Percentiles rank a stretch among this genome's conserved stretches.
phyloP scores from a whole-genome alignment of 805 yeast species.

The Hermanozyma aechmeae region DNA sequence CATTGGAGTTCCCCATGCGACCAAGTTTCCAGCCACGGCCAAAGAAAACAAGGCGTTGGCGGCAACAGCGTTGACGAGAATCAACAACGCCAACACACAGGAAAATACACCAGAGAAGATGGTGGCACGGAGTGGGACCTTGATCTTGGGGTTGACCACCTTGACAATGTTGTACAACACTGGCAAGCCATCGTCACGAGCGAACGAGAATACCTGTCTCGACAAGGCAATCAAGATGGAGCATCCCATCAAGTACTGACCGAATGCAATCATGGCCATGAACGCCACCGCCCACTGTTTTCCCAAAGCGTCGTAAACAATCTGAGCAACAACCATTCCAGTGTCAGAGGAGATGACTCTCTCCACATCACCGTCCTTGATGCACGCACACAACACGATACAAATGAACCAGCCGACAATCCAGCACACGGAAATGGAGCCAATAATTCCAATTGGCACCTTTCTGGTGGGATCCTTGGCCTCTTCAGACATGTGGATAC shows the following conservation, averaged over 20 bases:
- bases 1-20: constrained; percentile 5
- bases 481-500: neutral
- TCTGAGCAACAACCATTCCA: neutral
- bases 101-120: constrained; percentile 2
- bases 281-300: neutral
- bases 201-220: neutral
- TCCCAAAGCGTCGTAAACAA: neutral
- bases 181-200: neutral
- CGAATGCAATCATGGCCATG: neutral
- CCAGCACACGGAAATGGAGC: constrained; percentile 1
- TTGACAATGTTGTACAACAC: neutral
- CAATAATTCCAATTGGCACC: neutral
- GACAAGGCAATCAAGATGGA: neutral
- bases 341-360: neutral
- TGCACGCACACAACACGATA: neutral
- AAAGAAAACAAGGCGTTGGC: constrained; percentile 6
- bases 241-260: neutral
- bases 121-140: neutral
- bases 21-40: constrained; percentile 5
- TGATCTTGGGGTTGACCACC: neutral
- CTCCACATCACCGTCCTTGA: neutral
- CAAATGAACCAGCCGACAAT: neutral
- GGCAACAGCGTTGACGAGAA: constrained; percentile 3
- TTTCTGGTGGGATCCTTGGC: neutral
- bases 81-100: constrained; percentile 5